Conservation (phyloP, 192 early-diverging fungal genomes). For the Coemansia sp. region DNA sequence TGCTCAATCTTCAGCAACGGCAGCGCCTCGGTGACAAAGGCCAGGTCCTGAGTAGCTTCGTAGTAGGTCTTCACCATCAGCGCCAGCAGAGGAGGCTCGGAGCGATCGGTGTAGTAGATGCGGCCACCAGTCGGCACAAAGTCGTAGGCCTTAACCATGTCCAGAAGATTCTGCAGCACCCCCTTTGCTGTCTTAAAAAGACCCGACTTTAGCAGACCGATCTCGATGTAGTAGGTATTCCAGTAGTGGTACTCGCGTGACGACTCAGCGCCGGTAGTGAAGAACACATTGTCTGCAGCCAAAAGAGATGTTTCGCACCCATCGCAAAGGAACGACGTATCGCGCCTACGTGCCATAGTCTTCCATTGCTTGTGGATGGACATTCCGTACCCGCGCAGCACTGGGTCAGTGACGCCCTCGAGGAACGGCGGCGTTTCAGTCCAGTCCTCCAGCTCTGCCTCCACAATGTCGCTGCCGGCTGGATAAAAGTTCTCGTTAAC, state of each 20-base stretch:
- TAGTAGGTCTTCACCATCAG: conserved; percentile 69
- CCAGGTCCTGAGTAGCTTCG: conserved; percentile 58
- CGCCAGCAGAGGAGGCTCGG: conserved; percentile 67
- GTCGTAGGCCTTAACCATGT: conserved; percentile 57
- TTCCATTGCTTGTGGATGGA: conserved; percentile 66
- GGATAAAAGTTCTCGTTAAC: conserved; percentile 61
- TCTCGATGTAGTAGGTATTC: conserved; percentile 68
- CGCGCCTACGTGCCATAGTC: conserved; percentile 56
- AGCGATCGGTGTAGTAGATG: conserved; percentile 73
- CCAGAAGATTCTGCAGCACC: conserved; percentile 66
- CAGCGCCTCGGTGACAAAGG: conserved; percentile 55
- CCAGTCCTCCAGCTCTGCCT: conserved; percentile 55
- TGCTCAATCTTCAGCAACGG: conserved; percentile 65
- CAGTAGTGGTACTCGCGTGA: conserved; percentile 76
- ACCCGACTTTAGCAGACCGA: conserved; percentile 62
- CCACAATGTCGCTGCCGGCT: conserved; percentile 58
- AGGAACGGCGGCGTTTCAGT: conserved; percentile 56
- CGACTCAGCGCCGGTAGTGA: conserved; percentile 62
- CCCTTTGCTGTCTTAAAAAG: conserved; percentile 59
- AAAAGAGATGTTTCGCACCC: conserved; percentile 62
- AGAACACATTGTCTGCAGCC: conserved; percentile 58
- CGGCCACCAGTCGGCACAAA: conserved; percentile 77
- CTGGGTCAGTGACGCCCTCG: conserved; percentile 53
- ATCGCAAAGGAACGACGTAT: conserved; percentile 55
- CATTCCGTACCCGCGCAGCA: conserved; percentile 57